A percentile compares a stretch with the other conserved stretches of the same genome.
These are phyloP conservation scores for Clarireedia hainanense DNA, from an alignment of 2,329 filamentous ascomycete species.

Conservation along the genomic window DNA sequence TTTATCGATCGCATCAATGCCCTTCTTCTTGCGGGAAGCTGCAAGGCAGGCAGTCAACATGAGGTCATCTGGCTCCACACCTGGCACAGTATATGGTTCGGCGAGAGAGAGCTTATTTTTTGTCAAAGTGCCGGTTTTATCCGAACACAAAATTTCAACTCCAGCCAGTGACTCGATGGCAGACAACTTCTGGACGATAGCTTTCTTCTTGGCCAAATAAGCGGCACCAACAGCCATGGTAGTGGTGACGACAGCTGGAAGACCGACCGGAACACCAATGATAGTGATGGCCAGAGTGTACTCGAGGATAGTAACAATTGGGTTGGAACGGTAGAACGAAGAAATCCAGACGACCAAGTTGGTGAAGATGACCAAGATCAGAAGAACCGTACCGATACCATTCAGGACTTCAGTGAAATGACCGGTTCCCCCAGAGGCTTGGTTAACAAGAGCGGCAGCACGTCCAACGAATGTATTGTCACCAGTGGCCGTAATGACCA, in stretches of 20 bases:
- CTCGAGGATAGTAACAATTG: slow-evolving; percentile 69
- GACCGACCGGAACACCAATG: slow-evolving; percentile 86
- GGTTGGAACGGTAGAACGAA: slow-evolving; percentile 80
- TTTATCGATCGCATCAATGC: slow-evolving; percentile 91
- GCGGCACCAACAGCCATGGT: slow-evolving; percentile 92
- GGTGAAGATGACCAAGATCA: slow-evolving; percentile 74
- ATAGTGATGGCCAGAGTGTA: slow-evolving; percentile 87
- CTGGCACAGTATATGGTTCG: slow-evolving; percentile 75
- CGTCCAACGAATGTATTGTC: slow-evolving; percentile 88
- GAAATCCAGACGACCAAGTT: slow-evolving; percentile 78
- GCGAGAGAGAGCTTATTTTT: slow-evolving; percentile 89
- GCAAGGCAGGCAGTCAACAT: slow-evolving; percentile 89
- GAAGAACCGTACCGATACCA: slow-evolving; percentile 72
- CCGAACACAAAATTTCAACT: slow-evolving; percentile 89
- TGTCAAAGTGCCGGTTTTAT: slow-evolving; percentile 89
- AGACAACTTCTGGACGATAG: slow-evolving; percentile 86
- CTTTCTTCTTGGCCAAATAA: slow-evolving; percentile 86
- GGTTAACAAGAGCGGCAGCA: slow-evolving; percentile 76
- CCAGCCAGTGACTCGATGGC: slow-evolving; percentile 88
- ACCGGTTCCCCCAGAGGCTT: slow-evolving; percentile 64
- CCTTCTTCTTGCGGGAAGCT: slow-evolving; percentile 90
- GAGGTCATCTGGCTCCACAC: slow-evolving; percentile 78
- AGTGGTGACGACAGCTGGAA: slow-evolving; percentile 86
- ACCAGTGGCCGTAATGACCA: slow-evolving; percentile 76
- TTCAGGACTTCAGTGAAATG: slow-evolving; percentile 91